Base-by-base conservation (phyloP, 768 basidiomycete species). In the Pleurotus eryngii region DNA sequence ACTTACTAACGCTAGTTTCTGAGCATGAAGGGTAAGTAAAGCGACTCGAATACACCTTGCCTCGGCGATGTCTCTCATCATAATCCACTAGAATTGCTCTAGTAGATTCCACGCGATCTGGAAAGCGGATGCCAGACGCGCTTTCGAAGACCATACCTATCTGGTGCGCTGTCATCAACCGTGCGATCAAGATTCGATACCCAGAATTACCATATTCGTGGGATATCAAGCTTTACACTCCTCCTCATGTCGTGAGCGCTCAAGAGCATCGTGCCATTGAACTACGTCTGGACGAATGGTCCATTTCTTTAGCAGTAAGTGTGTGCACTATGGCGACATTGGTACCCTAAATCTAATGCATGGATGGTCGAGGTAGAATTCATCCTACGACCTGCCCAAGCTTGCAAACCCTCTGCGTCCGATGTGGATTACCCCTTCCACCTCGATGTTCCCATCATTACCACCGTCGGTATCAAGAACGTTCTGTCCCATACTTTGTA, bases 81-180 rank as follows among this genome's bases (percentile, higher is more conserved):
- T 30, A 24, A 45, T 48, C 42, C 14, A n/a, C 1, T 49, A 95
- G 94, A 0, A 70, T 95, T 35, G 74, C 97, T 39, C 72, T 98
- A 1, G 92, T 97, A 7, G 96, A 98, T 66, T 97, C 95, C 0
- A 97, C 96, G 0, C 77, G 96, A 20, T 79, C 92, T 20, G 96
- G 96, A 7, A 98, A 98, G 73, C 85, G 93, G 12, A 87, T 96
- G 48, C 96, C 96, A 1, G 96, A 98, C 61, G 93, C 95, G 0
- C 77, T 98, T 1, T 90, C 90, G 1, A 98, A 96, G 67, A 96
- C 95, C 0, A 79, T 98, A 1, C 95, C 95, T 0, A 89, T 95
- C 50, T 98, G 96, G 96, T 96, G 95, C 67, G 77, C 90, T 7
- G 90, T 94, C 4, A 76, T 96, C 60, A 98, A 96, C 65, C 77